Evolutionary conservation across 169 alveolate species (phyloP).

Genomic region (Plasmodium sp.): DNA sequence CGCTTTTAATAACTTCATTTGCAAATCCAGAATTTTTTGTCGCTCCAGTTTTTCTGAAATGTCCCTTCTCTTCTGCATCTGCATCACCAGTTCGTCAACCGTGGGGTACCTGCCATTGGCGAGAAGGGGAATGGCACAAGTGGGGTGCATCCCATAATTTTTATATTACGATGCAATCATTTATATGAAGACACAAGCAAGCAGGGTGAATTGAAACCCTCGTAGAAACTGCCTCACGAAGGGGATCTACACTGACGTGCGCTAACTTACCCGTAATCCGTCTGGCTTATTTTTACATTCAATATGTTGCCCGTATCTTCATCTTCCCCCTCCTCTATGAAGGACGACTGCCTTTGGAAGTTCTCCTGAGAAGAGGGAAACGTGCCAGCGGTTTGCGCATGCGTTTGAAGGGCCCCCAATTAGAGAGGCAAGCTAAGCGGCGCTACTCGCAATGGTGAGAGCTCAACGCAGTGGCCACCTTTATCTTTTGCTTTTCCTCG

Average conservation of each 20-base stretch:
- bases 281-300: slow-evolving; percentile 85
- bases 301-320: slow-evolving; percentile 75
- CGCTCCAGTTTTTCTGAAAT: slow-evolving; percentile 82
- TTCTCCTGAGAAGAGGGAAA: slow-evolving; percentile 31
- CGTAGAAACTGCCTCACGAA: not conserved
- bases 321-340: slow-evolving; percentile 35
- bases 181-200: not conserved
- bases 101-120: slow-evolving; percentile 79
- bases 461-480: not conserved
- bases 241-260: not conserved
- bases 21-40: slow-evolving; percentile 78
- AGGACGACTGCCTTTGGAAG: slow-evolving; percentile 44
- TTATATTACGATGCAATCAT: not conserved
- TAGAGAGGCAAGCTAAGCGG: not conserved
- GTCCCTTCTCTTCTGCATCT: slow-evolving; percentile 85
- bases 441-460: not conserved
- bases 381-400: not conserved
- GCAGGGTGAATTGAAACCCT: not conserved
- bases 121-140: not conserved
- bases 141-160: not conserved
- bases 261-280: slow-evolving; percentile 78
- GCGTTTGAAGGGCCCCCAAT: not conserved
- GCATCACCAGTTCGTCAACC: slow-evolving; percentile 85
- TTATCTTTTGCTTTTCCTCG: slow-evolving; percentile 17
- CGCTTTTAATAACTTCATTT: slow-evolving; percentile 83